These are phyloP conservation scores for Epichloe bromicola DNA, from an alignment of 2,329 filamentous ascomycete species.

Conservation along the genomic window DNA sequence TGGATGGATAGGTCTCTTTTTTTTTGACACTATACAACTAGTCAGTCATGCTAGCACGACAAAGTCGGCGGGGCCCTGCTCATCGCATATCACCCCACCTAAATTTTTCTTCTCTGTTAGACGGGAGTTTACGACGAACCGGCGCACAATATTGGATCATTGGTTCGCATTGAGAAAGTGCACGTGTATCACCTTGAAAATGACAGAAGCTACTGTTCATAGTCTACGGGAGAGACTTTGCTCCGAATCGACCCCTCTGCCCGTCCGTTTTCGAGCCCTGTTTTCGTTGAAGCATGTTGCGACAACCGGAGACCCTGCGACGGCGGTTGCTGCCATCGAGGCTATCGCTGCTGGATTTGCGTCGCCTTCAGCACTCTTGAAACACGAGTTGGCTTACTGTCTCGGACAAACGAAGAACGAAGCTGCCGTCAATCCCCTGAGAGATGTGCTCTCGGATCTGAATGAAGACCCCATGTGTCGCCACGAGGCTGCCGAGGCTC, in stretches of 20 bases:
- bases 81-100: conserved; percentile 16
- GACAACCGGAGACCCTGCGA: conserved; percentile 49
- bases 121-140: background rate
- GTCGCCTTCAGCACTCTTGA: conserved; percentile 78
- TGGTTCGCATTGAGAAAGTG: background rate
- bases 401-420: conserved; percentile 78
- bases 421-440: conserved; percentile 60
- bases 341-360: conserved; percentile 81
- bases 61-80: background rate
- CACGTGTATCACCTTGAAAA: conserved; percentile 1
- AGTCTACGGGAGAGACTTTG: conserved; percentile 63
- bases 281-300: conserved; percentile 96
- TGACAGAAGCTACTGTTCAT: conserved; percentile 34
- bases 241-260: conserved; percentile 69
- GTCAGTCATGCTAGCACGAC: rapidly evolving
- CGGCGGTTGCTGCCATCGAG: conserved; percentile 41
- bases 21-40: background rate
- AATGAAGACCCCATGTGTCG: conserved; percentile 90
- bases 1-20: conserved; percentile 1
- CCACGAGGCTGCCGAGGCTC: conserved; percentile 90
- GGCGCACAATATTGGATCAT: background rate
- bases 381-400: conserved; percentile 96
- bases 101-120: conserved; percentile 23
- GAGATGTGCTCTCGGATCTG: conserved; percentile 60
- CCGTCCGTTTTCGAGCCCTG: conserved; percentile 84